Conservation (phyloP, 2,329 filamentous ascomycete species). For the Verticillium nubilum region DNA sequence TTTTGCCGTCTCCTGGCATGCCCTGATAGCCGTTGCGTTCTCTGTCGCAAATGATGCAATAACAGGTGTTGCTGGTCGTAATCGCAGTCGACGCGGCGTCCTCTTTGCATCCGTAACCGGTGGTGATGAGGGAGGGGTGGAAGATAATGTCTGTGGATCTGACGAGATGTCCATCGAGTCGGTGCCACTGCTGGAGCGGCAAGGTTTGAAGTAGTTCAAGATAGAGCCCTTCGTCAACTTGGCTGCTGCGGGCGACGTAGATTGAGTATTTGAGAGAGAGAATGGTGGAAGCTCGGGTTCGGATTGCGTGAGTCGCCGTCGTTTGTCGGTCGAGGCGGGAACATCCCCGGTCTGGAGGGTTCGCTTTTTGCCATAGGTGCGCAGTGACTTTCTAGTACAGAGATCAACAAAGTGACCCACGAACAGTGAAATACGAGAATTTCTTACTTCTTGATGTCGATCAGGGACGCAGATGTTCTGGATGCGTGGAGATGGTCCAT, state of each 20-base stretch:
- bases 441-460: too few species aligned
- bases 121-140: constrained; percentile 18
- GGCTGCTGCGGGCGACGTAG: constrained; percentile 1
- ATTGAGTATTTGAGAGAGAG: neutral
- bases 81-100: constrained; percentile 11
- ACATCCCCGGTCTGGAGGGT: neutral
- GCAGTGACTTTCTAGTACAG: neutral
- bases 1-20: neutral
- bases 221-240: constrained; percentile 28
- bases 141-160: constrained; percentile 8
- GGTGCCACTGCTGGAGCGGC: constrained; percentile 7
- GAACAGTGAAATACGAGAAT: too few species aligned
- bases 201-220: constrained; percentile 33
- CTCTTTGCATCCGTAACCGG: constrained; percentile 4
- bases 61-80: constrained; percentile 8
- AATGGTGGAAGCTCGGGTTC: constrained; percentile 6
- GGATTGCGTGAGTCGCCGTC: constrained; percentile 15
- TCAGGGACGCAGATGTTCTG: too few species aligned
- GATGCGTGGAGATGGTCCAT: too few species aligned
- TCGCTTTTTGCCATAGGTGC: constrained; percentile 2
- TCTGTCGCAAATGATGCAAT: neutral
- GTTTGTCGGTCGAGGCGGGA: constrained; percentile 3
- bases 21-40: neutral
- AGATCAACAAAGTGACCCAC: too few species aligned
- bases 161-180: constrained; percentile 6